Conservation (phyloP, 2,329 filamentous ascomycete species). For the Pseudogymnoascus sp. region DNA sequence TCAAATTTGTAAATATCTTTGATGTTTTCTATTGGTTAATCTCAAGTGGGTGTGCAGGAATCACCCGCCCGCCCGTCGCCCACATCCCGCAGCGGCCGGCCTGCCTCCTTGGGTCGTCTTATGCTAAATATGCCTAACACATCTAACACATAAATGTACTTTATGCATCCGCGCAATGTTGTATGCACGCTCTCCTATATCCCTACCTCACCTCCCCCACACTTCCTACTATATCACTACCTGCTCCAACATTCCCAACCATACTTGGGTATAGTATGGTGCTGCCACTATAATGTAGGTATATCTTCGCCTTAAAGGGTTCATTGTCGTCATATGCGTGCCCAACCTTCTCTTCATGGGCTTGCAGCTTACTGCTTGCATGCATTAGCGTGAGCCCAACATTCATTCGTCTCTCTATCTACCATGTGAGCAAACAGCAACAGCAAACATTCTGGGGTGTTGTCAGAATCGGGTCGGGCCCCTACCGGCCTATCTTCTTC, state of each 20-base stretch:
- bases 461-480: not conserved
- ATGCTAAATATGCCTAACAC: not conserved
- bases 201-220: constrained; percentile 1
- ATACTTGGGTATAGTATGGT: not conserved
- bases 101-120: not conserved
- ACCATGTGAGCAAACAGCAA: not conserved
- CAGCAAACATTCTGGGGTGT: not conserved
- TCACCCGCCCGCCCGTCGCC: not conserved
- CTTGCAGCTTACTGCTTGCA: not conserved
- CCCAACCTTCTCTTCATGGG: constrained; percentile 2
- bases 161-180: not conserved
- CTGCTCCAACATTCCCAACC: not conserved
- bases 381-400: not conserved
- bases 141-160: not conserved
- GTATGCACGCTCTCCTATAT: not conserved
- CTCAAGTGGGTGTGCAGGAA: not conserved
- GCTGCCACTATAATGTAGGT: not conserved
- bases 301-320: not conserved
- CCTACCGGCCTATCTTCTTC: not conserved
- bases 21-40: not conserved
- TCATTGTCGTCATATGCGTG: not conserved
- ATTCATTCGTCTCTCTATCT: not conserved
- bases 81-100: not conserved
- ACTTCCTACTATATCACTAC: not conserved
- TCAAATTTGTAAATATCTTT: not conserved